Conservation (phyloP, 2,329 filamentous ascomycete genomes). For the Botrytis hyacinthi region DNA sequence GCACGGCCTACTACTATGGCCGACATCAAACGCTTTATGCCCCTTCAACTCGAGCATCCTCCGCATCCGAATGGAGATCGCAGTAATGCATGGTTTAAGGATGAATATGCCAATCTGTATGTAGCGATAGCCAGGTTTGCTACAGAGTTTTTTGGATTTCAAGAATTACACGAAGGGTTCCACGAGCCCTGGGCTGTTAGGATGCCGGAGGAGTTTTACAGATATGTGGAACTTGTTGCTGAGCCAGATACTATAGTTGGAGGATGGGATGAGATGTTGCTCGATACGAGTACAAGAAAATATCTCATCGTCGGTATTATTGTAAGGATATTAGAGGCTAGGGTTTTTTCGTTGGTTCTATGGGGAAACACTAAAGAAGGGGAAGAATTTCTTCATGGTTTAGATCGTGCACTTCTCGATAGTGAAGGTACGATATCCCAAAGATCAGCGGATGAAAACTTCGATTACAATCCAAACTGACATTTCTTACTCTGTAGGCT, state of each 20-base stretch:
- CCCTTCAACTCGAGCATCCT: slow-evolving; percentile 23
- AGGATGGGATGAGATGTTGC: slow-evolving; percentile 33
- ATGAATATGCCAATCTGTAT: slow-evolving; percentile 25
- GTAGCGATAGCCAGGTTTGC: slow-evolving; percentile 19
- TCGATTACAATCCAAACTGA: slow-evolving; percentile 16
- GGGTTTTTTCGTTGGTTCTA: slow-evolving; percentile 32
- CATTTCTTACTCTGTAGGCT: slow-evolving; percentile 25
- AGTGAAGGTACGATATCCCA: slow-evolving; percentile 28
- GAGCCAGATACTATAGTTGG: slow-evolving; percentile 28
- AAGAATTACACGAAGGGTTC: slow-evolving; percentile 22
- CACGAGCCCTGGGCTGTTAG: slow-evolving; percentile 25
- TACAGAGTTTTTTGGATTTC: slow-evolving; percentile 24
- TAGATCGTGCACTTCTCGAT: slow-evolving; percentile 31
- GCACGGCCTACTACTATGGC: not conserved
- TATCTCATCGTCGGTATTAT: slow-evolving; percentile 33
- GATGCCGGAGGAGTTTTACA: slow-evolving; percentile 28
- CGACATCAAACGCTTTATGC: slow-evolving; percentile 21
- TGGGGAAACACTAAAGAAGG: slow-evolving; percentile 31
- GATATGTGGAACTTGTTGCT: slow-evolving; percentile 29
- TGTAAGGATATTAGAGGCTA: slow-evolving; percentile 27
- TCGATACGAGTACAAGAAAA: slow-evolving; percentile 27
- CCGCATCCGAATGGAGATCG: slow-evolving; percentile 27
- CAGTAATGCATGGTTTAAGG: slow-evolving; percentile 28
- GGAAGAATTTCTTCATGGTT: slow-evolving; percentile 26
- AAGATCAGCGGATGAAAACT: not conserved